Evolutionary conservation across 2,329 filamentous ascomycete genomes (phyloP).

Genomic region (Westerdykella ornata): DNA sequence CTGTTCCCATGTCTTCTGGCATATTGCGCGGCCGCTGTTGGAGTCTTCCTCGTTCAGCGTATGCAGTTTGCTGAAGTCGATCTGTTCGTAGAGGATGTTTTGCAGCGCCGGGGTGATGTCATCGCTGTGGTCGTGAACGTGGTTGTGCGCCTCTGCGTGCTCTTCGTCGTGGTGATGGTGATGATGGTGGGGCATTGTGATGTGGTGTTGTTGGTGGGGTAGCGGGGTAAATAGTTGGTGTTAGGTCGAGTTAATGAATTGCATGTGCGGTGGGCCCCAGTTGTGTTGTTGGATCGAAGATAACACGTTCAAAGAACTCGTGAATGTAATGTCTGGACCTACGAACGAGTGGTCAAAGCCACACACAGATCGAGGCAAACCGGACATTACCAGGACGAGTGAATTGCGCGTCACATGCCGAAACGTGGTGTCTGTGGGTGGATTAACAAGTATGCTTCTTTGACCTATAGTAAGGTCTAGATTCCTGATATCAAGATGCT

Average conservation of each 20-base stretch:
- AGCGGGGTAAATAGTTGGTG: conserved; percentile 24
- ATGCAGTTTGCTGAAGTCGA: conserved; percentile 77
- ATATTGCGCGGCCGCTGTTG: conserved; percentile 64
- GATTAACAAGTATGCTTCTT: too few relatives aligned
- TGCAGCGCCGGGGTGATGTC: conserved; percentile 89
- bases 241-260: neutral
- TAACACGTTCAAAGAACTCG: neutral
- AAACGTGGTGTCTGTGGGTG: neutral
- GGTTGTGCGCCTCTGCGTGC: conserved; percentile 50
- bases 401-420: conserved; percentile 4
- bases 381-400: conserved; percentile 2
- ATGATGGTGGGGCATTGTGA: conserved; percentile 28
- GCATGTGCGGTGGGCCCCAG: neutral
- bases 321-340: neutral
- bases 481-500: neutral
- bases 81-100: conserved; percentile 82
- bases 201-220: conserved; percentile 16
- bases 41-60: conserved; percentile 74
- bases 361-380: neutral
- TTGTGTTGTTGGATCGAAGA: neutral
- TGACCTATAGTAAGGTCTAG: too few relatives aligned
- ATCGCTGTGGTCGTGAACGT: conserved; percentile 78
- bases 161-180: conserved; percentile 41
- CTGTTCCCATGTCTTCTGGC: conserved; percentile 89
- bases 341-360: neutral